phyloP scores from a whole-genome alignment of 768 basidiomycete genomes.

The Hygrocybe coccinea region DNA sequence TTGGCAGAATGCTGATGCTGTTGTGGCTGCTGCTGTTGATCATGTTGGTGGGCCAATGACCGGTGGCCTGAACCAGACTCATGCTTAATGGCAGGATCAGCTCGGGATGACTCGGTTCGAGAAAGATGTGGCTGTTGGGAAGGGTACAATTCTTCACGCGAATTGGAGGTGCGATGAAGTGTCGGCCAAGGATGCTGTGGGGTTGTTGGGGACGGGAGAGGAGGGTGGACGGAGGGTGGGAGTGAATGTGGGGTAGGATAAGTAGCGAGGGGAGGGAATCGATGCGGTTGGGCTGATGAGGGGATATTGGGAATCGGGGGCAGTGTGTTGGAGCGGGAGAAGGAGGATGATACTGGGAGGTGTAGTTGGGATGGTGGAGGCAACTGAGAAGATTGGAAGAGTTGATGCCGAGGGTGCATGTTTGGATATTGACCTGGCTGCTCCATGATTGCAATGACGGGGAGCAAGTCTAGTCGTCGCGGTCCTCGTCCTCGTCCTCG shows the following conservation, averaged over 20 bases:
- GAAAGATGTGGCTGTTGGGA: conserved; percentile 24
- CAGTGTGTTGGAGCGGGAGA: conserved; percentile 14
- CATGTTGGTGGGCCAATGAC: neutral
- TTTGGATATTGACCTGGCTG: conserved; percentile 12
- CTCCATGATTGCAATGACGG: neutral
- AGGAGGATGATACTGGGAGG: conserved; percentile 8
- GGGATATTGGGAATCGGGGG: conserved; percentile 17
- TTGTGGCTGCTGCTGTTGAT: conserved; percentile 6
- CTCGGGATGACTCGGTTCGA: neutral
- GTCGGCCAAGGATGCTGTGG: conserved; percentile 21
- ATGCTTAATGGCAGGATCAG: conserved; percentile 20
- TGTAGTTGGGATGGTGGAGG: conserved; percentile 22
- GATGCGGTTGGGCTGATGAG: neutral
- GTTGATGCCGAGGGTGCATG: conserved; percentile 9
- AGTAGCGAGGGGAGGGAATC: neutral
- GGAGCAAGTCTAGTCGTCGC: neutral
- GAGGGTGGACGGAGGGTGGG: conserved; percentile 27
- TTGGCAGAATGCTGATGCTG: neutral
- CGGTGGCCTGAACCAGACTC: conserved; percentile 13
- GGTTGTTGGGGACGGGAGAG: conserved; percentile 15
- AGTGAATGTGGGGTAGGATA: conserved; percentile 17
- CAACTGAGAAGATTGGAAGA: conserved; percentile 18
- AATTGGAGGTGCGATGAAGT: conserved; percentile 36
- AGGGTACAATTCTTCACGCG: conserved; percentile 39
- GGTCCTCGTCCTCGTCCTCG: neutral